phyloP scores from a whole-genome alignment of 331 rosid species.

The Rhamnella rubrinervis region DNA sequence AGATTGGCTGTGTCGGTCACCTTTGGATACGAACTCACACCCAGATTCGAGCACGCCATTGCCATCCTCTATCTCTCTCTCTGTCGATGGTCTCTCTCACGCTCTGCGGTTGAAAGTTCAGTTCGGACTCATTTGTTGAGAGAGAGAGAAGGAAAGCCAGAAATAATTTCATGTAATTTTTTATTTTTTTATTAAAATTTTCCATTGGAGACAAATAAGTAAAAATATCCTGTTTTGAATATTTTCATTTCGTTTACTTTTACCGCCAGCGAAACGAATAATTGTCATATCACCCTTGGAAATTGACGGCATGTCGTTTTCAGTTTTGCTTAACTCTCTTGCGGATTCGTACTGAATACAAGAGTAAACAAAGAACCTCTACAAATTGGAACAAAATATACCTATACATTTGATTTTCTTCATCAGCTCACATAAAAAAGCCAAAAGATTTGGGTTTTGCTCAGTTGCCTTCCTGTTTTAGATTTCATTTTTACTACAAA shows the following conservation, averaged over 20 bases:
- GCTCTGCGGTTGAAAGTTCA: constrained; percentile 4
- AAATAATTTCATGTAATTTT: constrained; percentile 21
- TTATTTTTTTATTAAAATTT: not conserved
- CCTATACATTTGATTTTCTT: too few relatives aligned
- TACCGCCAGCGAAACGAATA: not conserved
- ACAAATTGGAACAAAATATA: too few relatives aligned
- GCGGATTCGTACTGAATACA: too few relatives aligned
- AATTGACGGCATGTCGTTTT: too few relatives aligned
- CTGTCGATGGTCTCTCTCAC: too few relatives aligned
- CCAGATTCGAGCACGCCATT: constrained; percentile 49
- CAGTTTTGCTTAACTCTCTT: too few relatives aligned
- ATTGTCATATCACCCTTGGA: too few relatives aligned
- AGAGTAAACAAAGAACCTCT: too few relatives aligned
- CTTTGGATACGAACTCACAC: constrained; percentile 42
- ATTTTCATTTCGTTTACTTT: not conserved
- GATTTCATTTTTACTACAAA: too few relatives aligned
- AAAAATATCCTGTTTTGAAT: not conserved
- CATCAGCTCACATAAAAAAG: too few relatives aligned
- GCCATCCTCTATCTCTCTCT: constrained; percentile 31
- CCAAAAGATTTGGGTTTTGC: too few relatives aligned
- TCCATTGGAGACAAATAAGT: not conserved
- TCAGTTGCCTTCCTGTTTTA: too few relatives aligned
- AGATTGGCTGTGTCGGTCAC: constrained; percentile 19
- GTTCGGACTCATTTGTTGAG: not conserved
- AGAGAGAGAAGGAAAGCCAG: constrained; percentile 30